A percentile compares a stretch with the other conserved stretches of the same genome.
phyloP scores from a whole-genome alignment of 2,329 filamentous ascomycete species.

The Trichophyton simii region DNA sequence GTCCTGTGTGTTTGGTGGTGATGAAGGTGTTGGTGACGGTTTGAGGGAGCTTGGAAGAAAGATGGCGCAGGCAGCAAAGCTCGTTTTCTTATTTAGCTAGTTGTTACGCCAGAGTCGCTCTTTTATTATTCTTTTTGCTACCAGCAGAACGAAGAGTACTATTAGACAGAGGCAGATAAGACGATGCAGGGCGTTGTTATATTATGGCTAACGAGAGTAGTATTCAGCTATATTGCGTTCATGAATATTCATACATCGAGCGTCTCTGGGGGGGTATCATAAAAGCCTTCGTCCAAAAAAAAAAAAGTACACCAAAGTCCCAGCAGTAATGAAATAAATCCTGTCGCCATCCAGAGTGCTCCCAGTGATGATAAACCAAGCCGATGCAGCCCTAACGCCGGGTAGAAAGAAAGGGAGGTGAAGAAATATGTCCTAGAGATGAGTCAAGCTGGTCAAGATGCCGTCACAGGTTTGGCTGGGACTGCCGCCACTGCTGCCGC shows the following conservation, averaged over 20 bases:
- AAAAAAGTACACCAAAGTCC: conserved; percentile 13
- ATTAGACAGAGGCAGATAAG: too few species aligned
- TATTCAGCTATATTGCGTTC: not conserved
- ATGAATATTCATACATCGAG: not conserved
- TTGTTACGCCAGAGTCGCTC: not conserved
- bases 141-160: too few species aligned
- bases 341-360: not conserved
- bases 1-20: not conserved
- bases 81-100: not conserved
- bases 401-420: not conserved
- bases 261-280: conserved; percentile 2
- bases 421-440: not conserved
- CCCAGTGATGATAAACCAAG: not conserved
- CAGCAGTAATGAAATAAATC: conserved; percentile 6
- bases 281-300: conserved; percentile 3
- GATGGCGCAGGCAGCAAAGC: not conserved
- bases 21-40: not conserved
- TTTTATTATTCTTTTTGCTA: not conserved
- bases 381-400: not conserved
- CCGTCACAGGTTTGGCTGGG: not conserved
- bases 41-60: not conserved
- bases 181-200: not conserved
- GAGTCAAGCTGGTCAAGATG: not conserved
- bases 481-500: not conserved
- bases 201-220: not conserved